Percentiles rank a stretch among this genome's conserved stretches.
These are phyloP conservation scores for Thelephora ganbajun DNA, from an alignment of 768 basidiomycete genomes.

Conservation along the genomic window DNA sequence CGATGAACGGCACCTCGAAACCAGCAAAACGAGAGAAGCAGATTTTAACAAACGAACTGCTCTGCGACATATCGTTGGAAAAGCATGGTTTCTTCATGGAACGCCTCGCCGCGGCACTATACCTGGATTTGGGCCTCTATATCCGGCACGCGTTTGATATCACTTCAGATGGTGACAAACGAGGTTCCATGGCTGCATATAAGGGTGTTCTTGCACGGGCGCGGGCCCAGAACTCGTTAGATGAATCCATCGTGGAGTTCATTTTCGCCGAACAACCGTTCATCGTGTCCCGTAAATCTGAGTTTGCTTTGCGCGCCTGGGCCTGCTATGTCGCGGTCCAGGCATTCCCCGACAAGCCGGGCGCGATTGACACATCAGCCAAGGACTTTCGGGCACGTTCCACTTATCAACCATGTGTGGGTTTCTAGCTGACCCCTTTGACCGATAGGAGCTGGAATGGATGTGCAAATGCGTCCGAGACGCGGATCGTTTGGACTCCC, in stretches of 20 bases:
- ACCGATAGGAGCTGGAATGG: slow-evolving; percentile 24
- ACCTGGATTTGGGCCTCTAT: slow-evolving; percentile 22
- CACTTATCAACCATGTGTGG: not conserved
- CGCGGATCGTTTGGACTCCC: slow-evolving; percentile 29
- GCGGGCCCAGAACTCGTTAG: slow-evolving; percentile 7
- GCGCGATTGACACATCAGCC: not conserved
- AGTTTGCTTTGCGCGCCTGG: slow-evolving; percentile 4
- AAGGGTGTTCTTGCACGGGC: slow-evolving; percentile 8
- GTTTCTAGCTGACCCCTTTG: not conserved
- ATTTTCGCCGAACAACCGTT: slow-evolving; percentile 11
- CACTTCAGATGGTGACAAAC: slow-evolving; percentile 18
- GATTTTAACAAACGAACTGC: not conserved
- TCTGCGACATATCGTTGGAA: not conserved
- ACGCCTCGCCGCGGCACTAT: slow-evolving; percentile 24
- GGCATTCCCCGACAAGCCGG: not conserved
- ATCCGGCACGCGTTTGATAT: slow-evolving; percentile 27
- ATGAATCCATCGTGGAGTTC: slow-evolving; percentile 23
- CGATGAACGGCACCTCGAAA: not conserved
- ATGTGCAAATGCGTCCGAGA: slow-evolving; percentile 33
- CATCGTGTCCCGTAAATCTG: slow-evolving; percentile 13
- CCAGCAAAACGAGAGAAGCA: not conserved
- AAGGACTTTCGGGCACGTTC: not conserved
- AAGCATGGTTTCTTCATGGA: slow-evolving; percentile 28
- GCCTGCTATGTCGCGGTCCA: slow-evolving; percentile 8
- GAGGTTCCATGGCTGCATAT: slow-evolving; percentile 16